phyloP scores from a whole-genome alignment of 2,329 filamentous ascomycete genomes.

The Neoscytalidium dimidiatum region DNA sequence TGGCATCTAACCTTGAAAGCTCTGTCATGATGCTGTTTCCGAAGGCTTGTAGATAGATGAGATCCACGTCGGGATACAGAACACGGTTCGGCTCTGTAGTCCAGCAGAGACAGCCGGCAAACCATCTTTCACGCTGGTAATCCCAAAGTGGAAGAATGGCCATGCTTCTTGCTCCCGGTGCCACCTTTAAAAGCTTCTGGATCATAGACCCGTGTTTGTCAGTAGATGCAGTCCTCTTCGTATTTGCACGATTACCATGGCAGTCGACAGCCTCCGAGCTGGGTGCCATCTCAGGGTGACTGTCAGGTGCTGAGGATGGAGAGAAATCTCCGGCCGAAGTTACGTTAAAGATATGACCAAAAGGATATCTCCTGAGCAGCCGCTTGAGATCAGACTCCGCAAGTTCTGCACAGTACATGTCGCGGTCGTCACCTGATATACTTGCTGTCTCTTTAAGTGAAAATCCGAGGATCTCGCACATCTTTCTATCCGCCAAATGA shows the following conservation, averaged over 20 bases:
- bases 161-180: constrained; percentile 38
- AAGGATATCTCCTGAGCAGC: constrained; percentile 36
- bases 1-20: constrained; percentile 40
- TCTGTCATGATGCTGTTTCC: constrained; percentile 41
- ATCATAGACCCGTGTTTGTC: neutral
- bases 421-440: constrained; percentile 17
- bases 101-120: constrained; percentile 40
- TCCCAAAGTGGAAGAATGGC: constrained; percentile 44
- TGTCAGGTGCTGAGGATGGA: neutral
- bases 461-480: constrained; percentile 30
- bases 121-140: constrained; percentile 40
- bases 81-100: constrained; percentile 39
- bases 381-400: constrained; percentile 34
- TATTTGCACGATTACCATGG: neutral
- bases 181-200: neutral
- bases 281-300: neutral
- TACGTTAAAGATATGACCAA: constrained; percentile 42
- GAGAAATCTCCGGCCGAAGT: constrained; percentile 24
- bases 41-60: constrained; percentile 41
- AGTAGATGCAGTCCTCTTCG: too few relatives aligned
- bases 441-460: constrained; percentile 18
- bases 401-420: constrained; percentile 20
- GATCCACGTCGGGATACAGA: constrained; percentile 39
- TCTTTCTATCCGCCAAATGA: neutral
- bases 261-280: neutral